Percentiles rank a stretch among this genome's conserved stretches.
Evolutionary conservation across 441 rosid genomes (phyloP).

Genomic region (Arabidopsis lyrata): DNA sequence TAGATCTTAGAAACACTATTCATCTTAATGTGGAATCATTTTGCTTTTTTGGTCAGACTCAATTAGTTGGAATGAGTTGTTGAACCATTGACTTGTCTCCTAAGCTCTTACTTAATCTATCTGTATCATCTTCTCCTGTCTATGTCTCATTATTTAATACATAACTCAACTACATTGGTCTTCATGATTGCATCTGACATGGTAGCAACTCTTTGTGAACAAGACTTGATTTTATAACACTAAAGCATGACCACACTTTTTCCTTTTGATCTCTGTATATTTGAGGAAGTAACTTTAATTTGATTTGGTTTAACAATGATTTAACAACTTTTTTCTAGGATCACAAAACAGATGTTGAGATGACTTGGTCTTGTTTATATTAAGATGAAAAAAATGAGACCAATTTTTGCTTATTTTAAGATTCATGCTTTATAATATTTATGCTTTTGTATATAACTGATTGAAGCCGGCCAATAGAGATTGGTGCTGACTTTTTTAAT

Average conservation of each 20-base stretch:
- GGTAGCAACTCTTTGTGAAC: constrained; percentile 40
- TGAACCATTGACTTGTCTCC: constrained; percentile 48
- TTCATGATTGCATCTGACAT: constrained; percentile 44
- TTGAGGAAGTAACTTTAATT: constrained; percentile 5
- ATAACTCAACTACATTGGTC: not conserved
- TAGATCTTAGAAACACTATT: constrained; percentile 9
- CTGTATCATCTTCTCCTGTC: constrained; percentile 45
- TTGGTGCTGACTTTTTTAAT: constrained; percentile 35
- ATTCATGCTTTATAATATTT: constrained; percentile 29
- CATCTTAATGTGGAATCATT: constrained; percentile 13
- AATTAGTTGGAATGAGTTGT: constrained; percentile 48
- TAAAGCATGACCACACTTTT: constrained; percentile 4
- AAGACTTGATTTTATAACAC: constrained; percentile 11
- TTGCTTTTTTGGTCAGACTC: constrained; percentile 17
- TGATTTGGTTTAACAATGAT: constrained; percentile 11
- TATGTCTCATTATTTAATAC: constrained; percentile 23
- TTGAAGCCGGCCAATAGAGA: constrained; percentile 43
- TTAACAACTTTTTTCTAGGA: too few relatives aligned
- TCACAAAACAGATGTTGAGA: constrained; percentile 23
- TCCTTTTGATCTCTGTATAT: constrained; percentile 19
- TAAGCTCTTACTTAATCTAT: constrained; percentile 45
- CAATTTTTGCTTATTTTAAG: constrained; percentile 11
- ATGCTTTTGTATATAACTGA: constrained; percentile 26
- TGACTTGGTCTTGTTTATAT: constrained; percentile 9
- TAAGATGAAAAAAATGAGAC: constrained; percentile 19